phyloP scores from a whole-genome alignment of 176 grass and related monocot species.

The Thinopyrum elongatum region DNA sequence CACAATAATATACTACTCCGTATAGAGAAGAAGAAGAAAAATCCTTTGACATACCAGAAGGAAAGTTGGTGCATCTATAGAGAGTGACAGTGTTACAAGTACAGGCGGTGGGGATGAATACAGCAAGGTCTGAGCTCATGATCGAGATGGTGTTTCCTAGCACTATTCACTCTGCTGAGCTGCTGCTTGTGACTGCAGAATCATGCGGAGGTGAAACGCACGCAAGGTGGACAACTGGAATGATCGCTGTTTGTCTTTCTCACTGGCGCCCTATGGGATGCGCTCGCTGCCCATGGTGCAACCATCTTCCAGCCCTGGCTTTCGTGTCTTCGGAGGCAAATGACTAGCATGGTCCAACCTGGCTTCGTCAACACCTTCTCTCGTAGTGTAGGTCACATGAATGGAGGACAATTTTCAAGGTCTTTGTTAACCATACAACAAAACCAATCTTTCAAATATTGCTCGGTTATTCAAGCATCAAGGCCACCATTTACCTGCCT shows the following conservation, averaged over 20 bases:
- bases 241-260: neutral
- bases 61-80: neutral
- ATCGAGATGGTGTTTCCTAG: no score
- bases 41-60: no score
- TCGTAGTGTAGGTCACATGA: constrained; percentile 47
- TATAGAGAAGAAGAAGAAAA: no score
- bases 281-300: constrained; percentile 25
- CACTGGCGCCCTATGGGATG: no score
- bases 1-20: no score
- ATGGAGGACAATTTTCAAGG: constrained; percentile 41
- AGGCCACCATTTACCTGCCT: constrained; percentile 39
- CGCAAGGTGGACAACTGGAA: neutral
- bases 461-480: constrained; percentile 39
- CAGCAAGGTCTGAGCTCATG: neutral
- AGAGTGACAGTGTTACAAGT: neutral
- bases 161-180: neutral
- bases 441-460: constrained; percentile 40
- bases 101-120: neutral
- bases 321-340: constrained; percentile 29
- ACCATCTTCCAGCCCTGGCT: constrained; percentile 26
- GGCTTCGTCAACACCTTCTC: constrained; percentile 39
- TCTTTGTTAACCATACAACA: constrained; percentile 38
- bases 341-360: no score
- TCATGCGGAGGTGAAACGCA: neutral
- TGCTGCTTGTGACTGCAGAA: neutral